Conservation (phyloP, 2,329 filamentous ascomycete genomes). For the Pseudogymnoascus sp. region DNA sequence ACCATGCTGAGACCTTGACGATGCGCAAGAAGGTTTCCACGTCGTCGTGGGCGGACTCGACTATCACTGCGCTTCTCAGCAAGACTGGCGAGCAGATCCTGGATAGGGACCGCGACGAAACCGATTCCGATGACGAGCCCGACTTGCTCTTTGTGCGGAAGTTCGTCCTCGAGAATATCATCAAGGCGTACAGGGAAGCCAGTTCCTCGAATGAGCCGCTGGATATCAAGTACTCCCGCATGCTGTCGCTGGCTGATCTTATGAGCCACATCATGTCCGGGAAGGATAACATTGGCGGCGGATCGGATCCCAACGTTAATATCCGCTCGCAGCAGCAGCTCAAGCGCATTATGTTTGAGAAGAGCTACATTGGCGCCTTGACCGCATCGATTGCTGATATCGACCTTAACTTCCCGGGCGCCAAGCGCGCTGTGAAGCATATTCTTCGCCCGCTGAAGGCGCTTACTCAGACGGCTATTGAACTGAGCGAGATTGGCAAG, state of each 20-base stretch:
- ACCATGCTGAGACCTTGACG: conserved; percentile 64
- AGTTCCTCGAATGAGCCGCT: conserved; percentile 69
- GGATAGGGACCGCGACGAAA: conserved; percentile 49
- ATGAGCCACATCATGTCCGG: conserved; percentile 89
- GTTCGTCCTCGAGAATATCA: conserved; percentile 87
- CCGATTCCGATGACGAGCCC: conserved; percentile 66
- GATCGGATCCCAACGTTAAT: conserved; percentile 32
- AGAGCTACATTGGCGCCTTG: conserved; percentile 82
- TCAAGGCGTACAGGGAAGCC: conserved; percentile 88
- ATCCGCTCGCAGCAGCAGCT: conserved; percentile 70
- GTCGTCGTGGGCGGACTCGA: conserved; percentile 75
- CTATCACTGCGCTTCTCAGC: conserved; percentile 77
- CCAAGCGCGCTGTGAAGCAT: conserved; percentile 92
- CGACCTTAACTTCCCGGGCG: conserved; percentile 86
- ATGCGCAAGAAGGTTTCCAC: conserved; percentile 83
- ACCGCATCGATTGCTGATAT: conserved; percentile 92
- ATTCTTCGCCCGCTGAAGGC: conserved; percentile 85
- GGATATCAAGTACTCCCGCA: conserved; percentile 78
- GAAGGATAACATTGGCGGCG: conserved; percentile 56
- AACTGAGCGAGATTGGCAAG: conserved; percentile 64
- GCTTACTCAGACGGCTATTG: conserved; percentile 78
- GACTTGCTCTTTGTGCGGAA: conserved; percentile 88
- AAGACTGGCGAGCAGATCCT: conserved; percentile 74
- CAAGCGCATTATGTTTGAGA: conserved; percentile 95
- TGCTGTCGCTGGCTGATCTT: conserved; percentile 81